A percentile compares a stretch with the other conserved stretches of the same genome.
phyloP scores from a whole-genome alignment of 139 green algal genomes.

The Chlorella sp. region DNA sequence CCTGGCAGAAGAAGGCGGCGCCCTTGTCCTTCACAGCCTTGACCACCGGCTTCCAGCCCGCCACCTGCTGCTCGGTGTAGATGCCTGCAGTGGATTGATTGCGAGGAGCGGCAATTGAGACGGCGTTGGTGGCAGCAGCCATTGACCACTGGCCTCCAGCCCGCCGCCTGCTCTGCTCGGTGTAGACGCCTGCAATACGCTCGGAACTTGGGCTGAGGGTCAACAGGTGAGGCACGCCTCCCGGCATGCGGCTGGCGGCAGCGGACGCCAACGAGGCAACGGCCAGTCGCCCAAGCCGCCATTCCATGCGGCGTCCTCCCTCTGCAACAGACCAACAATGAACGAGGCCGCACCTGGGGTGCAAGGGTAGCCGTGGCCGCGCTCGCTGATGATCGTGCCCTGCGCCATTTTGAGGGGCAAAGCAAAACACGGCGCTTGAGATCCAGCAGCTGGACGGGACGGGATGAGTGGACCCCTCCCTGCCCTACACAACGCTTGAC shows the following conservation, averaged over 20 bases:
- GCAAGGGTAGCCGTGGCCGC: constrained; percentile 46
- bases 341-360: not conserved
- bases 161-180: not conserved
- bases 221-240: too few relatives aligned
- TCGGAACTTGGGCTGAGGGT: too few relatives aligned
- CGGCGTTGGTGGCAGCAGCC: not conserved
- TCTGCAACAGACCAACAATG: too few relatives aligned
- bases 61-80: constrained; percentile 79
- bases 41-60: constrained; percentile 85
- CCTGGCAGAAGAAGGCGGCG: constrained; percentile 78
- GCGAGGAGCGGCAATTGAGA: not conserved
- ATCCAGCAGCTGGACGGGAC: constrained; percentile 38
- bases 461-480: too few relatives aligned
- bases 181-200: too few relatives aligned
- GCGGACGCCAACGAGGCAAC: too few relatives aligned
- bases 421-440: not conserved
- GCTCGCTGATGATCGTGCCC: constrained; percentile 42
- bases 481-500: too few relatives aligned
- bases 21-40: constrained; percentile 79
- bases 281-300: too few relatives aligned
- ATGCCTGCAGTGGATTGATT: constrained; percentile 51
- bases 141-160: not conserved
- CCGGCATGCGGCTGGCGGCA: too few relatives aligned
- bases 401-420: not conserved
- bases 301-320: too few relatives aligned